Percentiles rank a stretch among this genome's conserved stretches.
Evolutionary conservation across 805 yeast genomes (phyloP).

Genomic region (Metschnikowia gruessii): DNA sequence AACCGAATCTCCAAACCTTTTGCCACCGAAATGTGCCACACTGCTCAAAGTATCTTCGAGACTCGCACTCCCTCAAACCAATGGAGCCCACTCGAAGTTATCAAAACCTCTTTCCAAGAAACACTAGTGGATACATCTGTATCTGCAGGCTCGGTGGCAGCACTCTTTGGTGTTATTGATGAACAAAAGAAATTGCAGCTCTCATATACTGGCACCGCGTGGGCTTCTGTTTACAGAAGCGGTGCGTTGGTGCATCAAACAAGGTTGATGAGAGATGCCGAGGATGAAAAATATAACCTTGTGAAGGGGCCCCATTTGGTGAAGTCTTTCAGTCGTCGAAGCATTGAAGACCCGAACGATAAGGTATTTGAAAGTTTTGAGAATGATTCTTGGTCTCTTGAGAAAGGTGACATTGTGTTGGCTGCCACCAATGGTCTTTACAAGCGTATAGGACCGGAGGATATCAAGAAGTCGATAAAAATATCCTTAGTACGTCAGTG

Average conservation of each 20-base stretch:
- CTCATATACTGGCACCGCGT: constrained; percentile 1
- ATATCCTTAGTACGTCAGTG: not conserved
- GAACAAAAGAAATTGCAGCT: not conserved
- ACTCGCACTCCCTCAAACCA: not conserved
- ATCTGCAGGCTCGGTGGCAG: not conserved
- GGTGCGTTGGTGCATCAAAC: not conserved
- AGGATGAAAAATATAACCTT: not conserved
- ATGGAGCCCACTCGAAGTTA: not conserved
- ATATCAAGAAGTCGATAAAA: not conserved
- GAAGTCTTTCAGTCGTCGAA: not conserved
- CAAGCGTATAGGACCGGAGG: not conserved
- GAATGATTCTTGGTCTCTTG: not conserved
- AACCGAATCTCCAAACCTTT: not conserved
- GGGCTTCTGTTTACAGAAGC: not conserved
- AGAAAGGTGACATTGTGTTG: constrained; percentile 3
- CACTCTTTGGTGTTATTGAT: constrained; percentile 1
- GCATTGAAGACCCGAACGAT: not conserved
- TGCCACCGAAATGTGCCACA: not conserved
- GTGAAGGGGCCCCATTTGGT: not conserved
- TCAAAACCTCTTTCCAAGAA: not conserved
- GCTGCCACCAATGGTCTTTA: constrained; percentile 4
- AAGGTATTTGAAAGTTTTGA: not conserved
- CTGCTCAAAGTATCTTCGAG: not conserved
- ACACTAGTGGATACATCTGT: not conserved
- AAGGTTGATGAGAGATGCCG: not conserved